A percentile compares a stretch with the other conserved stretches of the same genome.
phyloP scores from a whole-genome alignment of 441 rosid species.

The Codiaeum variegatum region DNA sequence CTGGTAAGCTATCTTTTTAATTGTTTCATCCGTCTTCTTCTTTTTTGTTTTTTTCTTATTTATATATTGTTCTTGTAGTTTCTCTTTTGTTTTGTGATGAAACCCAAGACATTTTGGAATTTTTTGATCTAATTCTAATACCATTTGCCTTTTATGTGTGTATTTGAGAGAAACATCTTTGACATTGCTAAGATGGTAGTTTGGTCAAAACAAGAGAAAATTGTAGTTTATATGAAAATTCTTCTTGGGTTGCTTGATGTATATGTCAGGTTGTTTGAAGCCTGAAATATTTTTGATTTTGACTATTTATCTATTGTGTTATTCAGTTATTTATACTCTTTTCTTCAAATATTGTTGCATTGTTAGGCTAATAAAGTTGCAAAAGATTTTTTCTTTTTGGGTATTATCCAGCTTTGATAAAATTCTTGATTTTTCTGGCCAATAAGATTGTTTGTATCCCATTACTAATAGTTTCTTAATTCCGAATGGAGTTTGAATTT shows the following conservation, averaged over 20 bases:
- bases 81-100: not conserved
- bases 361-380: not conserved
- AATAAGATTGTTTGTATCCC: too few relatives aligned
- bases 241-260: not conserved
- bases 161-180: not conserved
- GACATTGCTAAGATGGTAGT: not conserved
- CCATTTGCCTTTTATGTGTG: not conserved
- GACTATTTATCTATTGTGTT: not conserved
- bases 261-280: not conserved
- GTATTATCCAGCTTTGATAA: too few relatives aligned
- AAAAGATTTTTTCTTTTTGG: not conserved
- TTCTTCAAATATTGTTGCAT: not conserved
- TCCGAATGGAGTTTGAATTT: not conserved
- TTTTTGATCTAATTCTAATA: not conserved
- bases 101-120: not conserved
- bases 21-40: too few relatives aligned
- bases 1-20: slow-evolving; percentile 50
- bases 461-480: not conserved
- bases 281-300: not conserved
- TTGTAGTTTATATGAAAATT: not conserved
- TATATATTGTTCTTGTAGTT: slow-evolving; percentile 3
- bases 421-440: too few relatives aligned
- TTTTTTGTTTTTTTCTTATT: slow-evolving; percentile 5
- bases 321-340: not conserved
- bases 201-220: not conserved